These are phyloP conservation scores for Acer campestre DNA, from an alignment of 345 rosid genomes.

Conservation along the genomic window DNA sequence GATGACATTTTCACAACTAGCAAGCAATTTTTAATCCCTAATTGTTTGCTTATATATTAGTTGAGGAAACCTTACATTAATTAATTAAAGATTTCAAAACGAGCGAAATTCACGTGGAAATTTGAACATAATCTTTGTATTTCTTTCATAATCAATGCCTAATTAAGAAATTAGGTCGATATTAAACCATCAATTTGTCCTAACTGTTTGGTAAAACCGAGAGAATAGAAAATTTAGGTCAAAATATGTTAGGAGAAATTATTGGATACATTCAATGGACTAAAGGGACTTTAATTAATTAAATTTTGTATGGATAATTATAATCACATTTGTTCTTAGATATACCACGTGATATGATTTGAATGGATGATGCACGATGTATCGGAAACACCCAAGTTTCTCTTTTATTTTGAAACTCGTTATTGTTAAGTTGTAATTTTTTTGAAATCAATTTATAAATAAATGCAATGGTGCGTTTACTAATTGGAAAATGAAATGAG, in stretches of 20 bases:
- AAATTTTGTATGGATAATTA: too few relatives aligned
- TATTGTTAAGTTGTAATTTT: too few relatives aligned
- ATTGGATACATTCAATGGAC: not conserved
- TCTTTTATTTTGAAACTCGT: too few relatives aligned
- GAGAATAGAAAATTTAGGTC: not conserved
- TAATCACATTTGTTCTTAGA: too few relatives aligned
- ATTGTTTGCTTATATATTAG: not conserved
- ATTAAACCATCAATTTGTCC: not conserved
- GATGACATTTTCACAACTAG: not conserved
- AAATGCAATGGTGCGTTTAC: too few relatives aligned
- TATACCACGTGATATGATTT: too few relatives aligned
- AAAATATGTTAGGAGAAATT: too few relatives aligned
- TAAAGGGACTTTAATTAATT: too few relatives aligned
- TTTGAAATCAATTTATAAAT: too few relatives aligned
- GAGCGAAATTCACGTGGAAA: not conserved
- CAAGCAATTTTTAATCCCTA: not conserved
- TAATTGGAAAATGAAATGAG: too few relatives aligned
- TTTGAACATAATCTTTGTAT: not conserved
- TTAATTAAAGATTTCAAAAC: not conserved
- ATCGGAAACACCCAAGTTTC: too few relatives aligned
- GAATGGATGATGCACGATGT: too few relatives aligned
- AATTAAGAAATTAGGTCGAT: not conserved
- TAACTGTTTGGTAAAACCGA: not conserved
- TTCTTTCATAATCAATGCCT: not conserved
- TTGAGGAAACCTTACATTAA: not conserved